These are phyloP conservation scores for Kwoniella heveanensis DNA, from an alignment of 768 basidiomycete species.

Conservation along the genomic window DNA sequence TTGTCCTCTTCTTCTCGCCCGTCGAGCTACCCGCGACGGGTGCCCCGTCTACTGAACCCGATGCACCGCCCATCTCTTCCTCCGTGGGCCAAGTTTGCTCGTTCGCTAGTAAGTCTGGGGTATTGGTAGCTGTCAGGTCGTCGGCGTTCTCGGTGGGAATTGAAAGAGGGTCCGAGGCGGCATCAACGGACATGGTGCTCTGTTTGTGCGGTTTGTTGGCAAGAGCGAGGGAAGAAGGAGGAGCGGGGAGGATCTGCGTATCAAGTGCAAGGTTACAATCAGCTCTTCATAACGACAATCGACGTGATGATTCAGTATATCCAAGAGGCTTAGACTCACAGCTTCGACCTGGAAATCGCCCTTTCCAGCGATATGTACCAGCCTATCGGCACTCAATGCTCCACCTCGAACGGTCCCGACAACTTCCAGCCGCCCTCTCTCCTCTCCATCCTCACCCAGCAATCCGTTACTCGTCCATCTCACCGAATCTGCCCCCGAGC, in stretches of 20 bases:
- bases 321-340: conserved; percentile 59
- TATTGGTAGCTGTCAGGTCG: conserved; percentile 81
- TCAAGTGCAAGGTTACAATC: no score
- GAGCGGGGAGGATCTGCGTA: conserved; percentile 75
- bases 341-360: conserved; percentile 86
- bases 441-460: conserved; percentile 54
- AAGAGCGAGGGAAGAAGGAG: conserved; percentile 55
- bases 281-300: no score
- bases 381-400: conserved; percentile 73
- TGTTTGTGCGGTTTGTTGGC: conserved; percentile 40
- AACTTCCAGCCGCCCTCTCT: conserved; percentile 67
- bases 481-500: conserved; percentile 34
- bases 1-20: conserved; percentile 78
- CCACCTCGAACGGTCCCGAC: conserved; percentile 84
- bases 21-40: conserved; percentile 58
- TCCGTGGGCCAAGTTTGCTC: conserved; percentile 99
- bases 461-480: conserved; percentile 60
- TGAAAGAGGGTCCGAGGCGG: conserved; percentile 61
- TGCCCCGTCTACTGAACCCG: conserved; percentile 45
- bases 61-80: conserved; percentile 78
- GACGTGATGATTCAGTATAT: background rate
- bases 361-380: conserved; percentile 81
- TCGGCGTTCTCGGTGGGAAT: conserved; percentile 71
- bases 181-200: conserved; percentile 54
- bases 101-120: conserved; percentile 83